Base-by-base conservation (phyloP, 352 stramenopile genomes). In the Phytophthora boehmeriae region DNA sequence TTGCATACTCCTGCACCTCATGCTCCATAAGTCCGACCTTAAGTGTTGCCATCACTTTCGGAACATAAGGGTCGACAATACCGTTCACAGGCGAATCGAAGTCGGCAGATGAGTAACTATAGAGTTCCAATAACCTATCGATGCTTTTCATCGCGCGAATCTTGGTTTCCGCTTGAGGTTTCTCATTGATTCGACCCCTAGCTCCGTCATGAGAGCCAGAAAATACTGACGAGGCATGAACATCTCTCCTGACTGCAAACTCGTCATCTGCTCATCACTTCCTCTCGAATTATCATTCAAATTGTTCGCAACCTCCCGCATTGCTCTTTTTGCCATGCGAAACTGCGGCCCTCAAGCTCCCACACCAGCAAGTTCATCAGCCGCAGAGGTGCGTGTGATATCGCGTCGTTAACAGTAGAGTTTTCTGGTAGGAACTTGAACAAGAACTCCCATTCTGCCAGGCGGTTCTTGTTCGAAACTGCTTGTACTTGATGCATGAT, bases 1-100 rank as follows among this genome's bases (percentile, higher is more conserved):
- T 88, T 8, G 78, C 80, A 66, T 88, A 57, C 27, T 78, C 70
- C 61, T 85, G 73, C 39, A 95, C 61, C 19, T 75, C 65, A 19
- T 42, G 52, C 39, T 95, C 86, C 27, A 63, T 66, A 8, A 94
- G 59, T 22, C 80, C 85, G 8, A 92, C 74, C 58, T 96, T 96
- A 4, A 96, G 66, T 19, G 86, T 95, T 20, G 86, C 88, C 88
- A 96, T 96, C 34, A 96, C 85, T 63, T 96, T 96, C 2, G 88
- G 88, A 14, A 96, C 77, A 65, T 92, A 96, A 17, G 83, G 61
- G 57, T 96, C 88, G 9, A 96, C 64, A 16, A 81, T 61, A 32
- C 86, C 83, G 58, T 66, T 74, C 13, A 46, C 61, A 59, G 39
- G 66, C 35, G 38, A 59, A 43, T n/a, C 80, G 16, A 47, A 66